Percentiles rank a stretch among this genome's conserved stretches.
Conservation (phyloP, 371 early-diverging fungal genomes). For the Lichtheimia corymbifera region DNA sequence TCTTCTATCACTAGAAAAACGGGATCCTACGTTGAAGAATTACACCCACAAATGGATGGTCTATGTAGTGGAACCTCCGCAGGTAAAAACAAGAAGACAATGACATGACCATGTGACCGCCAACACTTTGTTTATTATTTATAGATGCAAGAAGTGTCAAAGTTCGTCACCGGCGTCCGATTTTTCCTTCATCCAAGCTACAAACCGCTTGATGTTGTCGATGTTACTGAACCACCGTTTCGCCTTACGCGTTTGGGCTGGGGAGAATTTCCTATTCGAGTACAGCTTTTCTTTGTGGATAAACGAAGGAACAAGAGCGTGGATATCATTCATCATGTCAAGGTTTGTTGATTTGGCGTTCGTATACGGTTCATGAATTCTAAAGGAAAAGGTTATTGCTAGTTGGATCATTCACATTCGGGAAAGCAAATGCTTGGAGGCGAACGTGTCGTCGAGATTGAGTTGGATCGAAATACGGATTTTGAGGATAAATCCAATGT, state of each 20-base stretch:
- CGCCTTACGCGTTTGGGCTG: slow-evolving; percentile 85
- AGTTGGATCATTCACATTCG: slow-evolving; percentile 72
- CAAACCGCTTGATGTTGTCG: slow-evolving; percentile 84
- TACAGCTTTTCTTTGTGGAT: slow-evolving; percentile 82
- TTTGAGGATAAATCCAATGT: slow-evolving; percentile 44
- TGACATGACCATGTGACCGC: neutral
- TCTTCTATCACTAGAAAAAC: slow-evolving; percentile 43
- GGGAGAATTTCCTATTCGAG: slow-evolving; percentile 92
- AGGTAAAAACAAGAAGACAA: slow-evolving; percentile 23
- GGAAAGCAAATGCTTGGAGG: slow-evolving; percentile 74
- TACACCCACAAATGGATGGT: slow-evolving; percentile 91
- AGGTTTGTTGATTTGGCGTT: slow-evolving; percentile 38
- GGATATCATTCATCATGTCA: slow-evolving; percentile 82
- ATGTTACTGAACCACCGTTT: slow-evolving; percentile 79
- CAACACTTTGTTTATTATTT: too few relatives aligned
- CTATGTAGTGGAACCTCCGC: slow-evolving; percentile 70
- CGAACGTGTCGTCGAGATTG: slow-evolving; percentile 79
- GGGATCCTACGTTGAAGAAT: slow-evolving; percentile 61
- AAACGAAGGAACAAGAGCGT: slow-evolving; percentile 79
- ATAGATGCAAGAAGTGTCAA: slow-evolving; percentile 49
- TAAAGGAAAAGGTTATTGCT: neutral
- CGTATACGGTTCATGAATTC: neutral
- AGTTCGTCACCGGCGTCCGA: slow-evolving; percentile 80
- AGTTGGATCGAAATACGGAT: slow-evolving; percentile 80
- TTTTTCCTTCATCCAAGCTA: slow-evolving; percentile 90